Evolutionary conservation across 352 stramenopile species (phyloP).

Genomic region (Peronospora destructor): DNA sequence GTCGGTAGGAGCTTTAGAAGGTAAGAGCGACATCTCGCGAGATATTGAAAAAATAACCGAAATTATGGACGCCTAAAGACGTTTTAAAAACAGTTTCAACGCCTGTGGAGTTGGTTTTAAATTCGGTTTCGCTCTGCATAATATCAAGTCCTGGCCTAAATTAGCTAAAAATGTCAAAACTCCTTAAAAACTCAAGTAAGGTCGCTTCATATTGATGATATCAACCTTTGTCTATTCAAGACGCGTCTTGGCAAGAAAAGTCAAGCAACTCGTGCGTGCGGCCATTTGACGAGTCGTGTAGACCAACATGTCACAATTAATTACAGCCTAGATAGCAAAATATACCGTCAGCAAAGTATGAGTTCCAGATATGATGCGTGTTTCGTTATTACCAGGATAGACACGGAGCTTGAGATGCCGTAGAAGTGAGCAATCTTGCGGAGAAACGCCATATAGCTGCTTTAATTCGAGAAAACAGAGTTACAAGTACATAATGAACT

Average conservation of each 20-base stretch:
- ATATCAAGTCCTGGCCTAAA: too few species aligned
- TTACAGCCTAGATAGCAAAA: neutral
- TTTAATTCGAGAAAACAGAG: too few species aligned
- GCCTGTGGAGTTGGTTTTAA: too few species aligned
- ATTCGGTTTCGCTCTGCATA: too few species aligned
- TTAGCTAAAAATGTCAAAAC: too few species aligned
- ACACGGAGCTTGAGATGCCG: conserved; percentile 14
- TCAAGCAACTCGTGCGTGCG: neutral
- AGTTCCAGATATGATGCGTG: neutral
- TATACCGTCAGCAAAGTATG: neutral
- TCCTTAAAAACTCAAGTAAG: too few species aligned
- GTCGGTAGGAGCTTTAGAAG: neutral
- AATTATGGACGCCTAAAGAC: neutral
- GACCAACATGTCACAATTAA: neutral
- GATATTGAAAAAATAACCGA: too few species aligned
- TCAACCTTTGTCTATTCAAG: neutral
- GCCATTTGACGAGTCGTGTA: neutral
- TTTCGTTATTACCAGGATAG: conserved; percentile 13
- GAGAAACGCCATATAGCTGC: conserved; percentile 31
- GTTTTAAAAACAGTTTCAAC: too few species aligned
- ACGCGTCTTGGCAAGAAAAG: conserved; percentile 1
- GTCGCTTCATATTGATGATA: too few species aligned
- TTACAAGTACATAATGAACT: too few species aligned
- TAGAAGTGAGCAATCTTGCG: conserved; percentile 28
- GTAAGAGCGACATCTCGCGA: neutral